A percentile compares a stretch with the other conserved stretches of the same genome.
Evolutionary conservation across 768 basidiomycete genomes (phyloP).

Genomic region (Phylloporus arenicola): DNA sequence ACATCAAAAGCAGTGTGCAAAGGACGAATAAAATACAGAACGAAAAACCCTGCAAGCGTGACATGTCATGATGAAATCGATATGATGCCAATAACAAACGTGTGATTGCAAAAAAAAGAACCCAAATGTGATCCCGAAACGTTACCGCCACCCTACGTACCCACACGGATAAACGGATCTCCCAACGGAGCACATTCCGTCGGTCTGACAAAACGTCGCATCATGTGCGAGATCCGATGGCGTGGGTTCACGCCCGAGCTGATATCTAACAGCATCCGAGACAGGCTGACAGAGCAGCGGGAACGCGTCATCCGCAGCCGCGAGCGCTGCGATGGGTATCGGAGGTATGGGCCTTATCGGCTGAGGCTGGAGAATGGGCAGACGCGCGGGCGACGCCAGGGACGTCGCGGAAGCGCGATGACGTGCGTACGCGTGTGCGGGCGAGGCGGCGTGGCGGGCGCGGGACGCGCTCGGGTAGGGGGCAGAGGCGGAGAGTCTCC

Average conservation of each 20-base stretch:
- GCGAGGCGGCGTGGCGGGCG: not conserved
- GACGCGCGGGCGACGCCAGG: slow-evolving; percentile 19
- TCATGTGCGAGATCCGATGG: slow-evolving; percentile 14
- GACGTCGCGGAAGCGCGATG: slow-evolving; percentile 7
- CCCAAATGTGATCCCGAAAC: not conserved
- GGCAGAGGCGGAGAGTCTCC: slow-evolving; percentile 29
- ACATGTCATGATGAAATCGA: slow-evolving; percentile 23
- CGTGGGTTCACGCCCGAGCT: slow-evolving; percentile 6
- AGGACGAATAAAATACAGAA: slow-evolving; percentile 17
- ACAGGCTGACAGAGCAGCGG: slow-evolving; percentile 32
- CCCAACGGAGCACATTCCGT: slow-evolving; percentile 16
- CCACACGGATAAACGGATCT: slow-evolving; percentile 18
- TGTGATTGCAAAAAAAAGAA: not conserved
- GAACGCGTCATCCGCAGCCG: slow-evolving; percentile 22
- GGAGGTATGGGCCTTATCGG: slow-evolving; percentile 32
- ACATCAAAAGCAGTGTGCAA: not conserved
- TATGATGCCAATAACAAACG: slow-evolving; percentile 19
- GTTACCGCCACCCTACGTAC: slow-evolving; percentile 17
- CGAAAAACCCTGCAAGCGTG: slow-evolving; percentile 14
- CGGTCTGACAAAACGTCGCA: slow-evolving; percentile 10
- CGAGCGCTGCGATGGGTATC: slow-evolving; percentile 28
- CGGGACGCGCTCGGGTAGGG: slow-evolving; percentile 25
- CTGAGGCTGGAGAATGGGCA: slow-evolving; percentile 31
- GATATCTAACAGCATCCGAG: slow-evolving; percentile 29
- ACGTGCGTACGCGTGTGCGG: slow-evolving; percentile 21